These are phyloP conservation scores for Hypholoma fasciculare DNA, from an alignment of 768 basidiomycete species.

Conservation along the genomic window DNA sequence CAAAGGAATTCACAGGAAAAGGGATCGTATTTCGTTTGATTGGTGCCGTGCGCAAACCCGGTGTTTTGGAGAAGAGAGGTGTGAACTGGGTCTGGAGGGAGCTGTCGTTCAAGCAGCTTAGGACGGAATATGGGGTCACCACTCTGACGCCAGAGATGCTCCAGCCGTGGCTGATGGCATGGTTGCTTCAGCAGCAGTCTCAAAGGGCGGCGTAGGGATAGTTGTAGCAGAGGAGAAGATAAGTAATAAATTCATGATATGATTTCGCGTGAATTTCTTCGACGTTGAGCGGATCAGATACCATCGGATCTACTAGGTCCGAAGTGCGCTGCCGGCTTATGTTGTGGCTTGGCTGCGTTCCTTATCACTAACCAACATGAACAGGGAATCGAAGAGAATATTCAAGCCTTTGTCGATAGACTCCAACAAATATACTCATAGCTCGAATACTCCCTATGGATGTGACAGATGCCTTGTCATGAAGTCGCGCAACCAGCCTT, in stretches of 20 bases:
- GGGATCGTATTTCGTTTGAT: not conserved
- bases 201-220: not conserved
- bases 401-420: not conserved
- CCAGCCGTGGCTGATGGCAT: not conserved
- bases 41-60: not conserved
- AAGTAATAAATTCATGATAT: too few species aligned
- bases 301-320: too few species aligned
- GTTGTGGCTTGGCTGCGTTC: too few species aligned
- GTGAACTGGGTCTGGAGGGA: not conserved
- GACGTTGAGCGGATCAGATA: too few species aligned
- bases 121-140: not conserved
- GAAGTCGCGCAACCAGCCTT: not conserved
- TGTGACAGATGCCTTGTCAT: not conserved
- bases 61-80: not conserved
- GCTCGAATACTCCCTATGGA: slow-evolving; percentile 1
- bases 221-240: too few species aligned
- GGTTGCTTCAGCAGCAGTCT: not conserved
- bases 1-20: not conserved
- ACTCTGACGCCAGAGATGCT: not conserved
- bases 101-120: not conserved
- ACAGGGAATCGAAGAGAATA: not conserved
- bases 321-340: too few species aligned
- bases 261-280: too few species aligned
- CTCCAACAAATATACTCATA: not conserved
- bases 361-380: not conserved